These are phyloP conservation scores for Cryptosporidium ryanae DNA, from an alignment of 169 alveolate species.

Conservation along the genomic window DNA sequence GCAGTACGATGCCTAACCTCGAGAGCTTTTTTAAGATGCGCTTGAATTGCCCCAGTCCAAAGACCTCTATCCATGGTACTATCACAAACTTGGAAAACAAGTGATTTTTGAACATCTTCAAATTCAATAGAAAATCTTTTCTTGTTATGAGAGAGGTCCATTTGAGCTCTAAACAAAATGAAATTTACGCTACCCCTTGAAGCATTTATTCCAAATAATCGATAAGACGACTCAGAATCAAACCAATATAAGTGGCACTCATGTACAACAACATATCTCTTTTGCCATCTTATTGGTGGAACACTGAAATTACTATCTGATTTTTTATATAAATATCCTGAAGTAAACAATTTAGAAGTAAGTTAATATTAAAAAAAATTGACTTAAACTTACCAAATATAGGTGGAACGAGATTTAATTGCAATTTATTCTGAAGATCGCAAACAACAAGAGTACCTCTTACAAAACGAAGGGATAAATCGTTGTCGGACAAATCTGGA, in stretches of 20 bases:
- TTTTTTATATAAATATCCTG: slow-evolving; percentile 48
- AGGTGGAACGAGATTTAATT: slow-evolving; percentile 62
- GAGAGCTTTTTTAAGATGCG: slow-evolving; percentile 68
- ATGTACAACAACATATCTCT: slow-evolving; percentile 71
- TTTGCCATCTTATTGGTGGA: slow-evolving; percentile 73
- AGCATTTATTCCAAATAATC: slow-evolving; percentile 67
- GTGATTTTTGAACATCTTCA: slow-evolving; percentile 50
- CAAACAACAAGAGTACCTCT: slow-evolving; percentile 71
- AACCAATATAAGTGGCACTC: slow-evolving; percentile 74
- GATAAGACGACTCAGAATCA: slow-evolving; percentile 70
- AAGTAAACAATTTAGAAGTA: background rate
- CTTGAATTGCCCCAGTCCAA: slow-evolving; percentile 74
- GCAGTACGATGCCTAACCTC: slow-evolving; percentile 69
- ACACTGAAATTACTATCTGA: slow-evolving; percentile 58
- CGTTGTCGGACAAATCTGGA: slow-evolving; percentile 68
- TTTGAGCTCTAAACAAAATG: slow-evolving; percentile 70
- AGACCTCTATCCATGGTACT: slow-evolving; percentile 74
- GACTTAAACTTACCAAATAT: slow-evolving; percentile 60
- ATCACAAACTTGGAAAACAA: slow-evolving; percentile 67
- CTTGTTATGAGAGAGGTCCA: slow-evolving; percentile 72
- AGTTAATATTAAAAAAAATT: background rate
- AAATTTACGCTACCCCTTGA: slow-evolving; percentile 69
- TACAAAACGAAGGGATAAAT: slow-evolving; percentile 67
- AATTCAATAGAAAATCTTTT: slow-evolving; percentile 63
- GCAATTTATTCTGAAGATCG: slow-evolving; percentile 50